phyloP scores from a whole-genome alignment of 2,329 filamentous ascomycete genomes.

The Leptographium radiaticola region DNA sequence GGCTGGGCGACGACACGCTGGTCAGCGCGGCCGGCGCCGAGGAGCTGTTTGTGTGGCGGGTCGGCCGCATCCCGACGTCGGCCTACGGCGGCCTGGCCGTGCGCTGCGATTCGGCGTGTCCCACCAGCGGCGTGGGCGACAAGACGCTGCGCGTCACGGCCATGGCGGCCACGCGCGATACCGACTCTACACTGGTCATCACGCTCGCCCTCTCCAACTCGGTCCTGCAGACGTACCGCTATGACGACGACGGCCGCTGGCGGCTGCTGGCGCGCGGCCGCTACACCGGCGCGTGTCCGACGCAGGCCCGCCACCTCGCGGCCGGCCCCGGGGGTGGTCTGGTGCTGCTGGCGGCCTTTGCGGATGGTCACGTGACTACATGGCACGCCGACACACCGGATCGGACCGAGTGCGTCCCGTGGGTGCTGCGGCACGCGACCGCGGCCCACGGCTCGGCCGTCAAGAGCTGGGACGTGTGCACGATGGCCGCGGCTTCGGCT shows the following conservation, averaged over 20 bases:
- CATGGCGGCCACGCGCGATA: constrained; percentile 3
- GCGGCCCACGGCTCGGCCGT: constrained; percentile 62
- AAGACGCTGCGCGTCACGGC: constrained; percentile 61
- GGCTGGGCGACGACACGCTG: constrained; percentile 55
- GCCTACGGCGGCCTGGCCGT: constrained; percentile 39
- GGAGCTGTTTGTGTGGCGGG: constrained; percentile 77
- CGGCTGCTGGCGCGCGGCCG: constrained; percentile 35
- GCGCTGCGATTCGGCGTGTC: constrained; percentile 40
- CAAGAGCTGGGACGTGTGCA: constrained; percentile 44
- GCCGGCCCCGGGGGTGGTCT: constrained; percentile 14
- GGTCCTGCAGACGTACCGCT: constrained; percentile 49
- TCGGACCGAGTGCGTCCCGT: too few species aligned
- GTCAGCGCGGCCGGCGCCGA: constrained; percentile 82
- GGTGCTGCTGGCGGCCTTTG: constrained; percentile 55
- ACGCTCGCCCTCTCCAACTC: constrained; percentile 78
- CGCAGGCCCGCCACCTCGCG: constrained; percentile 40
- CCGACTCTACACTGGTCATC: constrained; percentile 40
- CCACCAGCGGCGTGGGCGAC: constrained; percentile 34
- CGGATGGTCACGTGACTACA: constrained; percentile 62
- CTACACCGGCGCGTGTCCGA: constrained; percentile 66
- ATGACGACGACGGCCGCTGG: constrained; percentile 36
- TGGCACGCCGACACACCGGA: constrained; percentile 28
- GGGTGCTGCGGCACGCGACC: constrained; percentile 8
- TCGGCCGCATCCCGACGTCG: constrained; percentile 35
- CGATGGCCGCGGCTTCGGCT: background rate